Evolutionary conservation across 1,139 yeast genomes (phyloP).

Genomic region (Diutina neorugosa): DNA sequence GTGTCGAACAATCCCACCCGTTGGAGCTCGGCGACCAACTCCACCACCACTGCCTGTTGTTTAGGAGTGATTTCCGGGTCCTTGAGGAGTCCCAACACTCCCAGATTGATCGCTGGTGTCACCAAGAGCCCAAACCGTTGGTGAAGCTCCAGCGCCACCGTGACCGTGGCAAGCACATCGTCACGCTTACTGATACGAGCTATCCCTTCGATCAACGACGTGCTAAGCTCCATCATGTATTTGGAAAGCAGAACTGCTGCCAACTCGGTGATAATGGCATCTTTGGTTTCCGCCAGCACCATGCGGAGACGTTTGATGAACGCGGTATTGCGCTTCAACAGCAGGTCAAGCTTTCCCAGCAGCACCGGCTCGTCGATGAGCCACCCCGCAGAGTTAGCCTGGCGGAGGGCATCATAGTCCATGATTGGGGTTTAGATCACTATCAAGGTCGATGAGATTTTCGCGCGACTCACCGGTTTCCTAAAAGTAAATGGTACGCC

Average conservation of each 20-base stretch:
- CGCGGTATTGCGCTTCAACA: constrained; percentile 74
- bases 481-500: too few species aligned
- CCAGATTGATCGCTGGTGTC: constrained; percentile 34
- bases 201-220: constrained; percentile 55
- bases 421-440: neutral
- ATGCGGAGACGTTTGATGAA: constrained; percentile 62
- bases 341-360: constrained; percentile 46
- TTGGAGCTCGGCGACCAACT: constrained; percentile 51
- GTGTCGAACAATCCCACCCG: constrained; percentile 43
- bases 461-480: neutral
- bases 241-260: constrained; percentile 55
- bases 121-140: constrained; percentile 54
- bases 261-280: constrained; percentile 47
- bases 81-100: constrained; percentile 32
- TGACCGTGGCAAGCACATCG: constrained; percentile 55
- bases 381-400: neutral
- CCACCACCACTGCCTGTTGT: constrained; percentile 36
- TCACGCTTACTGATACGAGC: constrained; percentile 39
- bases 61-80: constrained; percentile 27
- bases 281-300: constrained; percentile 23
- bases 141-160: constrained; percentile 62
- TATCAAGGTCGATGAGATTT: neutral
- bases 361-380: neutral
- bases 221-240: constrained; percentile 60
- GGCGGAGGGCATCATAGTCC: neutral